Conservation (phyloP, 139 green algal genomes). For the Penium margaritaceum region DNA sequence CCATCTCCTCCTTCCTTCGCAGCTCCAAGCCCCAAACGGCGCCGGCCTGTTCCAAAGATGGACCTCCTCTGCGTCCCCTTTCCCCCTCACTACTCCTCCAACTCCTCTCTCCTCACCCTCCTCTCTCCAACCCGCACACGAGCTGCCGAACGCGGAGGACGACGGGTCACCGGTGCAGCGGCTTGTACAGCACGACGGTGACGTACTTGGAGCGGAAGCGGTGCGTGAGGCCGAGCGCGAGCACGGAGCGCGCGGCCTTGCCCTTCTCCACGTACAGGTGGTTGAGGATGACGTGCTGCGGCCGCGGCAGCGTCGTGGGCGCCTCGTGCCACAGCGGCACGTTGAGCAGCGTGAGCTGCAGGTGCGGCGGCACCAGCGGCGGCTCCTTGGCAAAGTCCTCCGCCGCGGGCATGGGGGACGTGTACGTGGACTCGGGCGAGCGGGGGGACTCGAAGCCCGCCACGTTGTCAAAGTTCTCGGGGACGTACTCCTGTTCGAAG, state of each 20-base stretch:
- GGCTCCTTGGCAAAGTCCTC: conserved; percentile 96
- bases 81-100: neutral
- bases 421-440: conserved; percentile 79
- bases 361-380: conserved; percentile 78
- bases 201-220: conserved; percentile 94
- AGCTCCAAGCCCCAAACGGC: neutral
- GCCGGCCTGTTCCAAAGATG: neutral
- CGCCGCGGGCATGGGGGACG: conserved; percentile 51
- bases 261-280: conserved; percentile 68
- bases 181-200: conserved; percentile 71
- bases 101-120: neutral
- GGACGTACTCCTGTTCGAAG: conserved; percentile 86
- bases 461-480: conserved; percentile 86
- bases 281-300: conserved; percentile 95
- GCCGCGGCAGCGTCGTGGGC: conserved; percentile 73
- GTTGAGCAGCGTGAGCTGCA: conserved; percentile 94
- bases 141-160: too few species aligned
- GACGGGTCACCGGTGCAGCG: conserved; percentile 11
- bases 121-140: neutral
- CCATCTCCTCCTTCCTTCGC: neutral
- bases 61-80: neutral
- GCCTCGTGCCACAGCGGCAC: conserved; percentile 67
- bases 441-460: conserved; percentile 81
- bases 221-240: conserved; percentile 83
- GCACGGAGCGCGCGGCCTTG: conserved; percentile 49